Percentiles rank a stretch among this genome's conserved stretches.
phyloP scores from a whole-genome alignment of 345 rosid genomes.

The Lepidium didymum region DNA sequence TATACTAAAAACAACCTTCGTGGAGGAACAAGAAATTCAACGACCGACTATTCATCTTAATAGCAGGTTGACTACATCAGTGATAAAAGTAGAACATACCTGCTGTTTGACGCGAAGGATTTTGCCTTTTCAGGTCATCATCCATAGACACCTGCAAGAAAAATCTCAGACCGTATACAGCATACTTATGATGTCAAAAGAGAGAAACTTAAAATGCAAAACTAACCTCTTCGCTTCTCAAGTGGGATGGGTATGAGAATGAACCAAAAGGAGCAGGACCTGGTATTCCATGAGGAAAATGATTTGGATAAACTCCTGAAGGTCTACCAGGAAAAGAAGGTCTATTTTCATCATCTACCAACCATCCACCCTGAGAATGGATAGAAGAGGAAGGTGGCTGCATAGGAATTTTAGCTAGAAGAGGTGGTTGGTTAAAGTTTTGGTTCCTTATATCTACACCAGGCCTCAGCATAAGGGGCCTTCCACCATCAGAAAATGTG shows the following conservation, averaged over 20 bases:
- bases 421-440: constrained; percentile 57
- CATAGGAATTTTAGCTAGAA: constrained; percentile 51
- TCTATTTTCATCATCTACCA: constrained; percentile 67
- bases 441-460: constrained; percentile 55
- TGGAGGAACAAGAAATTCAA: neutral
- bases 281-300: constrained; percentile 32
- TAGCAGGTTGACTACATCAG: neutral
- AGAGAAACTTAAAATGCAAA: constrained; percentile 1
- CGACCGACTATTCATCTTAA: neutral
- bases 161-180: constrained; percentile 5
- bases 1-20: neutral
- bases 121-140: constrained; percentile 40
- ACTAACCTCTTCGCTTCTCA: constrained; percentile 73
- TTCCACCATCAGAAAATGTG: constrained; percentile 35
- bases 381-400: constrained; percentile 35
- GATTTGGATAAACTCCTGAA: constrained; percentile 36
- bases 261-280: constrained; percentile 37
- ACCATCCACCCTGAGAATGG: constrained; percentile 62
- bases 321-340: constrained; percentile 41
- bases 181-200: neutral
- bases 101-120: constrained; percentile 40
- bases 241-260: constrained; percentile 37
- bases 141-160: constrained; percentile 40
- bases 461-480: constrained; percentile 36
- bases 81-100: constrained; percentile 31